Percentiles rank a stretch among this genome's conserved stretches.
These are phyloP conservation scores for Sphagnum contortum DNA, from an alignment of 225 moss, liverwort and hornwort species.

Conservation along the genomic window DNA sequence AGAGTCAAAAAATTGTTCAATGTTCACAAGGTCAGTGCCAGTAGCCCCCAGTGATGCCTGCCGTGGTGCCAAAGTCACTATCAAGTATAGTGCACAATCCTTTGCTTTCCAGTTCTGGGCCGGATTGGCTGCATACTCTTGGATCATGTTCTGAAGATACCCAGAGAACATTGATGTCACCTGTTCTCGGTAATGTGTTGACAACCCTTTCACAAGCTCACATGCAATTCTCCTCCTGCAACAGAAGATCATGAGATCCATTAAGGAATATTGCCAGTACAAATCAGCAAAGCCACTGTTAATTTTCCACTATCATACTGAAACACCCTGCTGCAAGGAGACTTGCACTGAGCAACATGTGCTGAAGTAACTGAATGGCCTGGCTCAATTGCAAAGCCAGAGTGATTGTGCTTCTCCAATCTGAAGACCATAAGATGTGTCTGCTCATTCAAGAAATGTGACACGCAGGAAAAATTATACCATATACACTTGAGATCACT, in stretches of 20 bases:
- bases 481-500: too few relatives aligned
- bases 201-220: constrained; percentile 94
- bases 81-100: constrained; percentile 88
- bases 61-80: constrained; percentile 84
- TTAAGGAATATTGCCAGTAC: too few relatives aligned
- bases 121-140: constrained; percentile 68
- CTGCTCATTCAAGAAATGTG: too few relatives aligned
- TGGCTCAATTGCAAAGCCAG: too few relatives aligned
- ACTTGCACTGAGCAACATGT: too few relatives aligned
- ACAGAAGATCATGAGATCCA: not conserved
- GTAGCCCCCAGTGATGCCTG: constrained; percentile 67
- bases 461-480: too few relatives aligned
- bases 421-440: too few relatives aligned
- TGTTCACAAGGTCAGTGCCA: constrained; percentile 77
- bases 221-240: constrained; percentile 92
- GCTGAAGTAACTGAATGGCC: too few relatives aligned
- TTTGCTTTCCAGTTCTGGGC: constrained; percentile 89
- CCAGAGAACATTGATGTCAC: constrained; percentile 82
- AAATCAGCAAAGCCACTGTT: too few relatives aligned
- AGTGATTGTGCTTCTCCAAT: too few relatives aligned
- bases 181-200: constrained; percentile 77
- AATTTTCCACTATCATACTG: too few relatives aligned
- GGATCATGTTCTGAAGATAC: constrained; percentile 74
- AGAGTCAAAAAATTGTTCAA: constrained; percentile 79
- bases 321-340: too few relatives aligned